A percentile compares a stretch with the other conserved stretches of the same genome.
phyloP scores from a whole-genome alignment of 192 early-diverging fungal species.

The Ambispora gerdemannii region DNA sequence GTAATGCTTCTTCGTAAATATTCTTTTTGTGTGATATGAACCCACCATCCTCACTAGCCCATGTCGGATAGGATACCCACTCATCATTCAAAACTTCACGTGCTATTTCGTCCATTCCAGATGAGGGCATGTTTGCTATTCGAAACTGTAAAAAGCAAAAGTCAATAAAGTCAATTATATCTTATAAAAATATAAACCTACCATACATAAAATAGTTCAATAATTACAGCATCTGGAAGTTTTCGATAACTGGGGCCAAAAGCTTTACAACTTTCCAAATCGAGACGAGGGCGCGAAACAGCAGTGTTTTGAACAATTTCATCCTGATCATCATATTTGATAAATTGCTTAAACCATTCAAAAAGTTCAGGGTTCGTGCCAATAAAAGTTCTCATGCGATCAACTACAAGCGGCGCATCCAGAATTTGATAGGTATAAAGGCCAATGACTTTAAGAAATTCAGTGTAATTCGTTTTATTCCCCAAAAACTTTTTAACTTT shows the following conservation, averaged over 20 bases:
- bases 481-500: conserved; percentile 81
- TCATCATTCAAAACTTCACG: conserved; percentile 96
- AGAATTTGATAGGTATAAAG: conserved; percentile 93
- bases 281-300: conserved; percentile 57
- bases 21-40: conserved; percentile 92
- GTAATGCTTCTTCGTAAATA: conserved; percentile 88
- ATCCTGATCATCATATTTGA: conserved; percentile 78
- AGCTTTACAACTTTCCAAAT: conserved; percentile 56
- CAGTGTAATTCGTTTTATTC: conserved; percentile 86
- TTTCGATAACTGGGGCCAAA: conserved; percentile 74
- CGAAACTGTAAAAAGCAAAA: conserved; percentile 23
- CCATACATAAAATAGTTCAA: no score
- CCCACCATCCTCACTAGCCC: conserved; percentile 85
- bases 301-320: conserved; percentile 63
- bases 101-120: conserved; percentile 89
- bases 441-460: conserved; percentile 95
- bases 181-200: background rate
- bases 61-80: conserved; percentile 92
- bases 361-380: conserved; percentile 80
- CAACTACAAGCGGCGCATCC: conserved; percentile 77
- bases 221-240: conserved; percentile 61
- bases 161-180: background rate
- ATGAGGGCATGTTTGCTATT: conserved; percentile 64
- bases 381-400: conserved; percentile 83
- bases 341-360: conserved; percentile 90